Base-by-base conservation (phyloP, 2,329 filamentous ascomycete species). In the Rosellinia necatrix region DNA sequence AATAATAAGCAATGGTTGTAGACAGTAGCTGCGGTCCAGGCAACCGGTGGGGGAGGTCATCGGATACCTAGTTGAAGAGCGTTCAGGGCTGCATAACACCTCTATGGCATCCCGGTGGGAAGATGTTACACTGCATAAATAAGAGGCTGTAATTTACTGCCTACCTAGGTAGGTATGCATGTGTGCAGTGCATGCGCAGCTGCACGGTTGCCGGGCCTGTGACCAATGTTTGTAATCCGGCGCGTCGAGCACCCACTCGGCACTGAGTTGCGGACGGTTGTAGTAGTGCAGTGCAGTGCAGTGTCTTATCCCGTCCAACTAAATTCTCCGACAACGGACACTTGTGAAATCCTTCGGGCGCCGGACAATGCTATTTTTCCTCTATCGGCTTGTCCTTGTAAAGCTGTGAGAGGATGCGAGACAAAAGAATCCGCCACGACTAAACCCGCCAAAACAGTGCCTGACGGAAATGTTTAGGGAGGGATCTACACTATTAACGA, bases 321-420 rank as follows among this genome's bases (percentile, higher is more conserved):
- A 34, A 24, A 10, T 15, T 35, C 51, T 55, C 56, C 56, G 56
- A 56, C 46, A 51, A 34, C 56, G 56, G 56, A 55, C 46, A 32
- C 21, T 24, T 8, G 22, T 27, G 3, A 43, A 22, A 40, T 32
- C 37, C 37, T 53, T 47, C 25, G 32, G 30, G 15, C 40, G 30
- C n/a, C 29, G 32, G 46, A 21, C 43, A 17, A 22, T 29, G 41
- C 40, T 17, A 34, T 30, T 3, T 21, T n/a, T 40, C 17, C 21
- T 4, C 8, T 25, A 22, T 40, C 25, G 17, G 19, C n/a, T n/a
- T n/a, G n/a, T n/a, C n/a, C n/a, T n/a, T n/a, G n/a, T n/a, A n/a
- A n/a, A 40, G 12, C 24, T 13, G 42, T 8, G 15, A 27, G 8
- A 6, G n/a, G n/a, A n/a, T n/a, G n/a, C n/a, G n/a, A n/a, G n/a